Percentiles rank a stretch among this genome's conserved stretches.
phyloP scores from a whole-genome alignment of 345 rosid species.

The Passiflora organensis region DNA sequence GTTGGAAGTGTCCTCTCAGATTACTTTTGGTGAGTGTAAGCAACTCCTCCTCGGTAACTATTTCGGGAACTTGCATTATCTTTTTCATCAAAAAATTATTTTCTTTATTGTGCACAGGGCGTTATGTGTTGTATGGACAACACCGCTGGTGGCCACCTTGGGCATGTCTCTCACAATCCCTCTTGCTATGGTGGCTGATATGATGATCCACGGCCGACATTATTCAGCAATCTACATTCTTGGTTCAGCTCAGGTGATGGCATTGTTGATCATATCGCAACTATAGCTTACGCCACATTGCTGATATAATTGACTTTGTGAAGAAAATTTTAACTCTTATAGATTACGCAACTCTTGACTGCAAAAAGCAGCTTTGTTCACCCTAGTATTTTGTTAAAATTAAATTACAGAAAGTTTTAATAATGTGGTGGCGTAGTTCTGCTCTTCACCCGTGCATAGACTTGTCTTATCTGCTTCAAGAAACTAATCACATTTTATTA shows the following conservation, averaged over 20 bases:
- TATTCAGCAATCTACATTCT: constrained; percentile 75
- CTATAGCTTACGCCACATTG: too few relatives aligned
- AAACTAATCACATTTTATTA: too few relatives aligned
- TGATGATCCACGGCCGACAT: constrained; percentile 75
- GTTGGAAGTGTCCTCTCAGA: constrained; percentile 98
- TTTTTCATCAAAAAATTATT: neutral
- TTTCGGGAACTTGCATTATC: neutral
- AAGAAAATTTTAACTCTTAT: neutral
- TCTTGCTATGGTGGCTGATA: constrained; percentile 81
- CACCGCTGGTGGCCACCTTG: constrained; percentile 75
- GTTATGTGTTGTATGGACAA: constrained; percentile 77
- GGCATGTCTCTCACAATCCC: constrained; percentile 90
- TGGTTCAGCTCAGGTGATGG: constrained; percentile 64
- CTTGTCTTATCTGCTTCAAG: too few relatives aligned
- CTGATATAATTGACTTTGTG: neutral
- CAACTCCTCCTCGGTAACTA: neutral
- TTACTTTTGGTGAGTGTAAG: constrained; percentile 64
- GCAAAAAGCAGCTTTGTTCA: too few relatives aligned
- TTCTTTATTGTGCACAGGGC: constrained; percentile 41
- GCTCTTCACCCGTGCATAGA: too few relatives aligned
- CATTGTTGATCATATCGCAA: too few relatives aligned
- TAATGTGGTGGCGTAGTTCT: too few relatives aligned
- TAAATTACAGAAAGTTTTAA: too few relatives aligned
- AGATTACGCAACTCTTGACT: too few relatives aligned
- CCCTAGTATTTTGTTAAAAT: too few relatives aligned